A percentile compares a stretch with the other conserved stretches of the same genome.
These are phyloP conservation scores for Posidonia australis DNA, from an alignment of 106 monocot genomes.

Conservation along the genomic window DNA sequence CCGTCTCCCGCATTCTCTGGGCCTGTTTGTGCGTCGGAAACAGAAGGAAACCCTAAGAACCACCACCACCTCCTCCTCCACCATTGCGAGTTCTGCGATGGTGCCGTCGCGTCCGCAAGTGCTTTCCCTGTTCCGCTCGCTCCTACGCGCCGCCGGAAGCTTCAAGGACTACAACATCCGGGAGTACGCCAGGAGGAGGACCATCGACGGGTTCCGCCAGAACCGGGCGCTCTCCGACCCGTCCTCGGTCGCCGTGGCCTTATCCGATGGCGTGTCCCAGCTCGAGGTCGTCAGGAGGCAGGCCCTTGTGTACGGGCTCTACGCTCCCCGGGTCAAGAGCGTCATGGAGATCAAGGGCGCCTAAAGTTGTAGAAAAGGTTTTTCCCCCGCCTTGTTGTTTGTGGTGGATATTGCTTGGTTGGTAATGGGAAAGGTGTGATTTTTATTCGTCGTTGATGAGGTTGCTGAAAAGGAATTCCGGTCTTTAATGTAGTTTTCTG, in stretches of 20 bases:
- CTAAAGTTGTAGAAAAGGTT: too few relatives aligned
- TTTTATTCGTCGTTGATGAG: too few relatives aligned
- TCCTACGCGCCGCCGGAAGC: constrained; percentile 58
- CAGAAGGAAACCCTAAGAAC: neutral
- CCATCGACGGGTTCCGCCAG: constrained; percentile 57
- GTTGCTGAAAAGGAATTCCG: too few relatives aligned
- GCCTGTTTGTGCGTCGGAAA: too few relatives aligned
- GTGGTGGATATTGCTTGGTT: too few relatives aligned
- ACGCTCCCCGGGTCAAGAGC: constrained; percentile 71
- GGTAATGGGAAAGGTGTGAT: too few relatives aligned
- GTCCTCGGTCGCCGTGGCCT: constrained; percentile 26
- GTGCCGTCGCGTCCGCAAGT: constrained; percentile 33
- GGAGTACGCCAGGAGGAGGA: constrained; percentile 53
- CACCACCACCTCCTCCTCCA: neutral
- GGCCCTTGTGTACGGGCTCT: constrained; percentile 62
- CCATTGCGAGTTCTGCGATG: constrained; percentile 8
- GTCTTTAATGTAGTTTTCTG: too few relatives aligned
- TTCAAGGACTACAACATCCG: constrained; percentile 87
- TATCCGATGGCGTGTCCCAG: constrained; percentile 50
- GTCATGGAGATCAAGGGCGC: constrained; percentile 58
- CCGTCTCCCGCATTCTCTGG: too few relatives aligned
- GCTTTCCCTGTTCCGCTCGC: constrained; percentile 52
- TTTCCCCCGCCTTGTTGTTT: too few relatives aligned
- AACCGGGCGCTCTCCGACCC: constrained; percentile 45
- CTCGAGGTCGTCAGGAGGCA: constrained; percentile 73